Base-by-base conservation (phyloP, 345 rosid species). In the Aegle marmelos region DNA sequence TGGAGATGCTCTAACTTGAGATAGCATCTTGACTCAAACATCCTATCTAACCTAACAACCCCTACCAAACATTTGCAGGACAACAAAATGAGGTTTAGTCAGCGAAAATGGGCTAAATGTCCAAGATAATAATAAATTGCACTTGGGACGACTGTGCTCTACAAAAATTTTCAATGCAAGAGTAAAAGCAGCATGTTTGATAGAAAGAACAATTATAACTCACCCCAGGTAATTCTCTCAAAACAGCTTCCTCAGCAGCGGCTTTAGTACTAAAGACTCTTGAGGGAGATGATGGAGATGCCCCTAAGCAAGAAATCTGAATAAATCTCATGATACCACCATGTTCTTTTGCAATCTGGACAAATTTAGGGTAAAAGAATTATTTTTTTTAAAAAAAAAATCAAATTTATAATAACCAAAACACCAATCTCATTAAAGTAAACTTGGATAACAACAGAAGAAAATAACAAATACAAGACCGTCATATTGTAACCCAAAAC, bases 271-370 rank as follows among this genome's bases (percentile, higher is more conserved):
- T 91, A 67, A 82, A 90, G 83, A 90, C 59, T 84, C 89, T 90
- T 78, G 98, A 97, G 72, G 95, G 90, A 58, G 99, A 97, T 78
- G 94, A 88, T 59, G 77, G 14, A 58, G 98, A 92, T 37, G 99
- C 90, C 67, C 99, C 99, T 37, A 97, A 85, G 82, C 97, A 92
- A 75, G 99, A 97, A 83, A 97, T 90, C 82, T 97, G 99, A 85
- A 97, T 91, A 85, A 82, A 97, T 86, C 98, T 90, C 92, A 90
- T 88, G 78, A 97, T 93, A 72, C 99, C 99, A 74, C 98, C 99
- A 80, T 97, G 99, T 83, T 97, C 98, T 83, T 91, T 90, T 13
- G 99, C 94, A 71, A 97, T 91, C 98, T 94, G 88, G 82, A 83
- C 48, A 60, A 82, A 77, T 73, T 71, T 61, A 79, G 69, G 75